Evolutionary conservation across 345 rosid species (phyloP).

Genomic region (Cardamine occulta): DNA sequence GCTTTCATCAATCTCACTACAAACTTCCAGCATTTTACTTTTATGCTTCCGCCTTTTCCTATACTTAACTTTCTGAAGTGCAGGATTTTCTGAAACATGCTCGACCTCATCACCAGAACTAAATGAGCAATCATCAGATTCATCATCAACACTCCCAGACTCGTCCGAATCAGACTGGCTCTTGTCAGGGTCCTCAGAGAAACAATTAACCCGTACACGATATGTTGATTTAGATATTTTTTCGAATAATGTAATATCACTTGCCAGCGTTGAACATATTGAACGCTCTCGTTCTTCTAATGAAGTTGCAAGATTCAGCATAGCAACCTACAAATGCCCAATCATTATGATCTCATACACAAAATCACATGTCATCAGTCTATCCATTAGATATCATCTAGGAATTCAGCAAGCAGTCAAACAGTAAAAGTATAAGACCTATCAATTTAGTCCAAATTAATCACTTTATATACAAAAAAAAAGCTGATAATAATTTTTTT

Average conservation of each 20-base stretch:
- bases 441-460: constrained; percentile 7
- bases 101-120: constrained; percentile 67
- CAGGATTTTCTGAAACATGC: constrained; percentile 52
- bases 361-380: constrained; percentile 6
- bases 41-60: constrained; percentile 46
- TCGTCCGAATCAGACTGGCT: constrained; percentile 72
- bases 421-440: constrained; percentile 14
- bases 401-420: constrained; percentile 5
- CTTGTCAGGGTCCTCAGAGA: constrained; percentile 54
- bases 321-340: constrained; percentile 60
- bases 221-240: constrained; percentile 80
- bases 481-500: background rate
- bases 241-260: constrained; percentile 93
- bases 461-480: constrained; percentile 16
- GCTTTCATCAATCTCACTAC: constrained; percentile 95
- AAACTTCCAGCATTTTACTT: constrained; percentile 47
- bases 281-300: constrained; percentile 69
- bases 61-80: constrained; percentile 46
- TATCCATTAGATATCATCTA: constrained; percentile 18
- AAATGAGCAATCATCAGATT: constrained; percentile 50
- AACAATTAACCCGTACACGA: constrained; percentile 68
- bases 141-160: constrained; percentile 88
- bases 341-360: constrained; percentile 14
- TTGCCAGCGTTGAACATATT: constrained; percentile 80
- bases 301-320: constrained; percentile 59